Conservation (phyloP, 2,329 filamentous ascomycete species). For the Penicillium rolfsii region DNA sequence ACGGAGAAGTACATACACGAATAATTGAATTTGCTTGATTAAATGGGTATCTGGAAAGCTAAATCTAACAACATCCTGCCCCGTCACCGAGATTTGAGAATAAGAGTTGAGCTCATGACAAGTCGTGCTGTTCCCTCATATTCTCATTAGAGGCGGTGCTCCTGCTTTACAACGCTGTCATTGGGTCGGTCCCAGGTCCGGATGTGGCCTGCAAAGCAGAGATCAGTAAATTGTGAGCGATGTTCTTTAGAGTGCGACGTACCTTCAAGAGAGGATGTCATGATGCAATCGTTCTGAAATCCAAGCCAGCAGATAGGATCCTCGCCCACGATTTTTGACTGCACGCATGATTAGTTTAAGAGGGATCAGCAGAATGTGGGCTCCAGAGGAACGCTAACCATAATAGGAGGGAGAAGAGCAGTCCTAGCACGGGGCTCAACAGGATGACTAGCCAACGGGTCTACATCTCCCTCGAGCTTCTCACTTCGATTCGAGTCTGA, state of each 20-base stretch:
- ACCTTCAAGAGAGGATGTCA: constrained; percentile 92
- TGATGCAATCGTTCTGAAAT: constrained; percentile 92
- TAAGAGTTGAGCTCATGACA: not conserved
- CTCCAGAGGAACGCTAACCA: constrained; percentile 58
- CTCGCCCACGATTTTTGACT: constrained; percentile 82
- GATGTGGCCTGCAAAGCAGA: constrained; percentile 64
- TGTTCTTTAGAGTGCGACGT: constrained; percentile 39
- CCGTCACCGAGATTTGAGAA: not conserved
- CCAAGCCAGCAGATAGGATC: constrained; percentile 87
- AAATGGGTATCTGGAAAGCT: constrained; percentile 21
- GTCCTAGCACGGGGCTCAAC: constrained; percentile 85
- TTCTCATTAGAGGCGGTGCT: constrained; percentile 13
- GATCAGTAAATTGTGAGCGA: constrained; percentile 11
- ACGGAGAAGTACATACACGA: not conserved
- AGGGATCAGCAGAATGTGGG: not conserved
- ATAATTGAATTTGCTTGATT: constrained; percentile 7
- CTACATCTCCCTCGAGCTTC: constrained; percentile 49
- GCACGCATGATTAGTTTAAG: constrained; percentile 19
- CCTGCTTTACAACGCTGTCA: constrained; percentile 41
- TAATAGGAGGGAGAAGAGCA: constrained; percentile 85
- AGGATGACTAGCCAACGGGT: constrained; percentile 70
- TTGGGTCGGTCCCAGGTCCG: constrained; percentile 72
- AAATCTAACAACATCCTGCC: constrained; percentile 4
- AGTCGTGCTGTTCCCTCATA: not conserved
- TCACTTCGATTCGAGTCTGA: constrained; percentile 70